These are phyloP conservation scores for Amanita pallidorosea DNA, from an alignment of 768 basidiomycete species.

Conservation along the genomic window DNA sequence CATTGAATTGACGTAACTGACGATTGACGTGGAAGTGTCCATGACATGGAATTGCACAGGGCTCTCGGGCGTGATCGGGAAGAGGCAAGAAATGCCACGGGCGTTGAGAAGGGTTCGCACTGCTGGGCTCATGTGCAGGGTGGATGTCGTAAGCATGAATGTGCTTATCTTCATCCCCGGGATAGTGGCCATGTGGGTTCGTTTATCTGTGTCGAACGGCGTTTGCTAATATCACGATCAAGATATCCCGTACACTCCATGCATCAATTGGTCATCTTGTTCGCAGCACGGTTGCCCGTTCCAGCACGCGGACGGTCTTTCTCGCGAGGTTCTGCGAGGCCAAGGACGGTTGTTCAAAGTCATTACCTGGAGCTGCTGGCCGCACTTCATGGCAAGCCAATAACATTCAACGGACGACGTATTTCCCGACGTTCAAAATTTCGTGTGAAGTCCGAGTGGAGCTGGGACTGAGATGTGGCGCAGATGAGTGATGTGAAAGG, in stretches of 20 bases:
- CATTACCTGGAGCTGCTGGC: neutral
- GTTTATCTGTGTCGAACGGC: neutral
- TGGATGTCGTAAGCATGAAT: neutral
- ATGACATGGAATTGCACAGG: constrained; percentile 16
- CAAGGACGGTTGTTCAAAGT: neutral
- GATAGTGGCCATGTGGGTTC: constrained; percentile 3
- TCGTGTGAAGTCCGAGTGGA: no score
- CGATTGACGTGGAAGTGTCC: constrained; percentile 16
- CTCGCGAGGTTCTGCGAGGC: neutral
- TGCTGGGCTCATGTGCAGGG: constrained; percentile 6
- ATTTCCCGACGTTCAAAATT: neutral
- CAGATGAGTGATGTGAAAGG: no score
- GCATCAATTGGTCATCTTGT: neutral
- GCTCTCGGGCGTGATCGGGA: constrained; percentile 9
- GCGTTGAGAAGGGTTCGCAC: constrained; percentile 1
- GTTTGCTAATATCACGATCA: neutral
- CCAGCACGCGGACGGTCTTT: neutral
- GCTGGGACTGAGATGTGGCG: neutral
- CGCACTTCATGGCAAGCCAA: neutral
- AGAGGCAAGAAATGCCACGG: constrained; percentile 6
- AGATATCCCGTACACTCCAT: constrained; percentile 6
- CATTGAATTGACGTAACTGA: constrained; percentile 10
- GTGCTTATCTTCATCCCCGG: constrained; percentile 1
- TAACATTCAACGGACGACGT: constrained; percentile 1
- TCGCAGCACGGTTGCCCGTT: neutral